Evolutionary conservation across 169 alveolate genomes (phyloP).

Genomic region (Cryptosporidium sp.): DNA sequence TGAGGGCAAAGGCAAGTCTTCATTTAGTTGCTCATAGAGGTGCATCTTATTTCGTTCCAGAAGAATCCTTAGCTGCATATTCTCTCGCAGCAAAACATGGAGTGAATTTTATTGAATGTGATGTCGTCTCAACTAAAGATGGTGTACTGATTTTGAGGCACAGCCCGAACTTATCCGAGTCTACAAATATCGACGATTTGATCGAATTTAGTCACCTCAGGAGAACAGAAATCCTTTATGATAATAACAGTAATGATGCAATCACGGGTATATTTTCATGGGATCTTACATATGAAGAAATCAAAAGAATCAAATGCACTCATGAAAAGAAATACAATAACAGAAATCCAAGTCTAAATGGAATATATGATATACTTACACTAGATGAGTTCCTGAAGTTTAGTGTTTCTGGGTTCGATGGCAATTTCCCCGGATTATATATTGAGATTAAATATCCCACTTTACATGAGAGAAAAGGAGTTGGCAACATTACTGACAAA

Average conservation of each 20-base stretch:
- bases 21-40: constrained; percentile 83
- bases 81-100: constrained; percentile 79
- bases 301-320: constrained; percentile 77
- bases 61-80: constrained; percentile 81
- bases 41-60: constrained; percentile 82
- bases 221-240: constrained; percentile 28
- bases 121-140: constrained; percentile 82
- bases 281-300: constrained; percentile 80
- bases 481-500: constrained; percentile 46
- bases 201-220: constrained; percentile 72
- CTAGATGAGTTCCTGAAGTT: constrained; percentile 80
- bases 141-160: constrained; percentile 79
- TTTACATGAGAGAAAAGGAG: constrained; percentile 24
- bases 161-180: constrained; percentile 81
- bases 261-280: constrained; percentile 79
- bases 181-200: constrained; percentile 79
- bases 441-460: constrained; percentile 60
- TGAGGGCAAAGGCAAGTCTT: background rate
- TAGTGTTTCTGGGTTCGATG: constrained; percentile 46
- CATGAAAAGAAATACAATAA: constrained; percentile 75
- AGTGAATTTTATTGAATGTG: constrained; percentile 83
- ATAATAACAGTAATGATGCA: constrained; percentile 30
- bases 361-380: constrained; percentile 75
- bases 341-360: constrained; percentile 77
- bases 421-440: constrained; percentile 29